Conservation (phyloP, 1,284 basidiomycete genomes). For the Puccinia coronata region DNA sequence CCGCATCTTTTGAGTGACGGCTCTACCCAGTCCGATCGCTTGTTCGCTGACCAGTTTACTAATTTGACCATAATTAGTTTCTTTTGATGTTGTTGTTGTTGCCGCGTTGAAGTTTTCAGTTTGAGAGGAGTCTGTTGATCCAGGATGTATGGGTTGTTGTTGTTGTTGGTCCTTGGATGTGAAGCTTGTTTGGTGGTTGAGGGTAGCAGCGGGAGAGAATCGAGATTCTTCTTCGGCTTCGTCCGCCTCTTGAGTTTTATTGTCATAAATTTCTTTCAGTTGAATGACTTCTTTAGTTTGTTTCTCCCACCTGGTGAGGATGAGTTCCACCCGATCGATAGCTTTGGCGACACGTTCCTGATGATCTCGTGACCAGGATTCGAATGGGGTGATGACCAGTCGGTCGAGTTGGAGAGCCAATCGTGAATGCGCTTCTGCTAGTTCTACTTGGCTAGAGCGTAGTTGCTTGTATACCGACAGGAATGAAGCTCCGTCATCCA, state of each 20-base stretch:
- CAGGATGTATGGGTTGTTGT: no score
- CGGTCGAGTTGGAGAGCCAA: constrained; percentile 44
- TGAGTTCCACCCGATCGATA: constrained; percentile 23
- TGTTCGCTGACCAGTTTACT: constrained; percentile 42
- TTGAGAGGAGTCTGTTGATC: not conserved
- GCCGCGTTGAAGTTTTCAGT: no score
- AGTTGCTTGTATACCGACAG: constrained; percentile 44
- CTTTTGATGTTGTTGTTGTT: constrained; percentile 3
- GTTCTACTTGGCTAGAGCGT: constrained; percentile 35
- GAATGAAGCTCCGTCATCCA: constrained; percentile 45
- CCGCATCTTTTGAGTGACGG: constrained; percentile 47
- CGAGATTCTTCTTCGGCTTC: constrained; percentile 43
- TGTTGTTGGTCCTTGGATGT: constrained; percentile 9
- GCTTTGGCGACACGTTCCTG: constrained; percentile 4
- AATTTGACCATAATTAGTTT: constrained; percentile 33
- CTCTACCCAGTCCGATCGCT: constrained; percentile 37
- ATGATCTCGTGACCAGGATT: constrained; percentile 44
- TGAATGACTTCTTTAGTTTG: constrained; percentile 27
- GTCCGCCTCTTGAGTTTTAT: constrained; percentile 34
- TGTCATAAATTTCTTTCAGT: constrained; percentile 29
- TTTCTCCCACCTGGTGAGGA: constrained; percentile 46
- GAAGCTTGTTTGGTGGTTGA: not conserved
- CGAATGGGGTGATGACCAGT: constrained; percentile 41
- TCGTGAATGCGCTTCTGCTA: constrained; percentile 31
- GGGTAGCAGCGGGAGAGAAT: constrained; percentile 39